These are phyloP conservation scores for Ambrosia trifida DNA, from an alignment of 129 eudicot species.

Conservation along the genomic window DNA sequence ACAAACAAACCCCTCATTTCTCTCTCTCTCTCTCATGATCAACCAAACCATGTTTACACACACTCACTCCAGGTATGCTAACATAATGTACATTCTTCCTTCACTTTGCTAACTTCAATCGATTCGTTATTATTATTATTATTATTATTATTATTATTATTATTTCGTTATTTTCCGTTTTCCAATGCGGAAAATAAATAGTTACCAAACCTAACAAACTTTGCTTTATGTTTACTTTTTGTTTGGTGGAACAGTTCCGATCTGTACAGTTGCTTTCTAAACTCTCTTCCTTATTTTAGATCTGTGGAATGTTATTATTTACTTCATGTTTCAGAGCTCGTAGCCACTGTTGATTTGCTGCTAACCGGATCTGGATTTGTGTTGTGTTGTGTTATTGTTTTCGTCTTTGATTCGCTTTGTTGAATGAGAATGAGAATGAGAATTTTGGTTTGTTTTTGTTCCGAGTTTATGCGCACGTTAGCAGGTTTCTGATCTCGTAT, in stretches of 20 bases:
- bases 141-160: too few species aligned
- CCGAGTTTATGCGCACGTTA: too few species aligned
- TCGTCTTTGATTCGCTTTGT: slow-evolving; percentile 2
- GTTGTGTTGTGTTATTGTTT: neutral
- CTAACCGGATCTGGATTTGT: slow-evolving; percentile 26
- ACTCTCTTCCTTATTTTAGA: slow-evolving; percentile 20
- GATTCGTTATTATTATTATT: too few species aligned
- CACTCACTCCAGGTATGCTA: slow-evolving; percentile 42
- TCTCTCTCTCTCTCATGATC: slow-evolving; percentile 34
- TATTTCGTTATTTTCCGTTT: too few species aligned
- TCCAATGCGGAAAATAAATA: too few species aligned
- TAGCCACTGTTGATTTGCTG: neutral
- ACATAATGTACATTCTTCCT: slow-evolving; percentile 4
- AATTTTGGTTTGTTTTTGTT: neutral
- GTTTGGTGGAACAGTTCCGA: too few species aligned
- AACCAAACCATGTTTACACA: slow-evolving; percentile 37
- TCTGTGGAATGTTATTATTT: slow-evolving; percentile 19
- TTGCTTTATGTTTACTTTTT: too few species aligned
- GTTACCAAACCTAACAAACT: too few species aligned
- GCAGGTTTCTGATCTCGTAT: slow-evolving; percentile 20
- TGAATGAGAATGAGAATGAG: neutral
- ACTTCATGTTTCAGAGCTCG: slow-evolving; percentile 8
- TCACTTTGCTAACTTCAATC: too few species aligned
- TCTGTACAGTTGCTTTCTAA: neutral
- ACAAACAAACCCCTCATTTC: slow-evolving; percentile 38